These are phyloP conservation scores for Penicillium sp. DNA, from an alignment of 2,329 filamentous ascomycete species.

Conservation along the genomic window DNA sequence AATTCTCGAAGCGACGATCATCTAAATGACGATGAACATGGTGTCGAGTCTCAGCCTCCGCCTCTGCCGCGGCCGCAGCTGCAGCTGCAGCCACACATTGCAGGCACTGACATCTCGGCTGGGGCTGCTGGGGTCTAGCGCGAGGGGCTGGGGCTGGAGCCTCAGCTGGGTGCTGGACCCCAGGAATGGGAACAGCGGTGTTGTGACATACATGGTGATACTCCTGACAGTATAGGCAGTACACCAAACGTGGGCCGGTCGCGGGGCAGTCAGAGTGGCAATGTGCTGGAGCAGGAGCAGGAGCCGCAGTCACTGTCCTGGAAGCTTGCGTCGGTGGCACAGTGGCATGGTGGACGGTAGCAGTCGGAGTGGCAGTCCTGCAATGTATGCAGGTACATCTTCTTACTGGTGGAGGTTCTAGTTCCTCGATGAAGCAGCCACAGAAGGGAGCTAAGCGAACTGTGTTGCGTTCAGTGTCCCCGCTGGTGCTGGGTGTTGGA, in stretches of 20 bases:
- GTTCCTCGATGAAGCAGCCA: not conserved
- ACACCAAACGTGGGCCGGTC: not conserved
- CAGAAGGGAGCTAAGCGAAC: not conserved
- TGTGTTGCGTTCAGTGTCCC: not conserved
- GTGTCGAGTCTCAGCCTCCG: not conserved
- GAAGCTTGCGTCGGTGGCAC: not conserved
- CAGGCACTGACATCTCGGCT: not conserved
- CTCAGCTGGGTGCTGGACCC: not conserved
- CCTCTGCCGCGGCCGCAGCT: not conserved
- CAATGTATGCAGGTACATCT: not conserved
- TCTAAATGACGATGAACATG: not conserved
- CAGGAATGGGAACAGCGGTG: not conserved
- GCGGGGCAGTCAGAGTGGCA: not conserved
- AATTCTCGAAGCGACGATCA: not conserved
- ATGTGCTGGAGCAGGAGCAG: not conserved
- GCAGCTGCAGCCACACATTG: not conserved
- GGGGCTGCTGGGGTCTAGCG: not conserved
- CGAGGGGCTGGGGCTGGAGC: not conserved
- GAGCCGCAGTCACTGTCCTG: not conserved
- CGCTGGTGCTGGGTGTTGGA: constrained; percentile 5
- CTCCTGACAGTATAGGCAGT: not conserved
- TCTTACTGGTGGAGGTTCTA: not conserved
- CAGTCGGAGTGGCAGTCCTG: not conserved
- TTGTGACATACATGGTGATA: not conserved
- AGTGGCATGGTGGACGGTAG: not conserved